Percentiles rank a stretch among this genome's conserved stretches.
phyloP scores from a whole-genome alignment of 169 alveolate species.

The Eimeria necatrix region DNA sequence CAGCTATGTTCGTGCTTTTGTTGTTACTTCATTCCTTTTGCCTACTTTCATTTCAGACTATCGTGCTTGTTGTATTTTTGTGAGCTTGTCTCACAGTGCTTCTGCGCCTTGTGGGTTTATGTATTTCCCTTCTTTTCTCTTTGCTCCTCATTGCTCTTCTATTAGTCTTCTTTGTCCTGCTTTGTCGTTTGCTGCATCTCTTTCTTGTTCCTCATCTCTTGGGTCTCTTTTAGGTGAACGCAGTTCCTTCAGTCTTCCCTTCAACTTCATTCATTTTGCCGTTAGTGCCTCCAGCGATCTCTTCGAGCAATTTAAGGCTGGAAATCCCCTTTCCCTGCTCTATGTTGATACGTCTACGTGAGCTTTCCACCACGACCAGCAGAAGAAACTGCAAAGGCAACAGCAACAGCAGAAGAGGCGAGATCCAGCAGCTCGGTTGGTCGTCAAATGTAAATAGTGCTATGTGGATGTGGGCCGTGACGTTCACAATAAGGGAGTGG shows the following conservation, averaged over 20 bases:
- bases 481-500: too few relatives aligned
- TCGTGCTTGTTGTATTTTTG: background rate
- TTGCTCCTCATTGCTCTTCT: background rate
- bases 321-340: constrained; percentile 8
- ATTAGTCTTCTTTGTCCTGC: background rate
- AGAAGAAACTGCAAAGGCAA: background rate
- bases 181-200: background rate
- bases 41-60: too few relatives aligned
- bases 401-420: background rate
- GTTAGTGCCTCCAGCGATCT: constrained; percentile 8
- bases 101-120: background rate
- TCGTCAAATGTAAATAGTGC: too few relatives aligned
- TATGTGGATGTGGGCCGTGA: too few relatives aligned
- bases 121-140: background rate
- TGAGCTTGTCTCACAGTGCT: background rate
- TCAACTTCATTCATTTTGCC: constrained; percentile 76
- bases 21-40: too few relatives aligned
- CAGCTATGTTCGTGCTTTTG: too few relatives aligned
- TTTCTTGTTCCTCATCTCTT: background rate
- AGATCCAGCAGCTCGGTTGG: too few relatives aligned
- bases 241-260: constrained; percentile 67
- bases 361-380: background rate
- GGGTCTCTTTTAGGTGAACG: constrained; percentile 7
- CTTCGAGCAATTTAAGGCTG: background rate
- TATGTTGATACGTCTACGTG: constrained; percentile 22